Conservation (phyloP, 805 yeast species). For the Candida ulmi region DNA sequence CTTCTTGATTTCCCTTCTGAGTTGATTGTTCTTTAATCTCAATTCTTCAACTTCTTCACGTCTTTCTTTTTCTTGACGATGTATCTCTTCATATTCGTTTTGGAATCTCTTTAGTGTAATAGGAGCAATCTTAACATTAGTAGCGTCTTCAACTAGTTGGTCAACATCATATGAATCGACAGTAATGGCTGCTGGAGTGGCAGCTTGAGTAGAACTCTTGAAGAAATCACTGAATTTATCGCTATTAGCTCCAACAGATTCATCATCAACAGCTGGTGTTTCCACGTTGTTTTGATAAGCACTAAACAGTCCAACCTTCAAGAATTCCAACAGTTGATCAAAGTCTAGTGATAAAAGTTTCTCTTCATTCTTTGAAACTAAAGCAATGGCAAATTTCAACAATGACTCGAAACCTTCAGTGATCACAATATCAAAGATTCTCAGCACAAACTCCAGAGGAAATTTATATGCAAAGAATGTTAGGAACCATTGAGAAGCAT, state of each 20-base stretch:
- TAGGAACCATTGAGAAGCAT: conserved; percentile 96
- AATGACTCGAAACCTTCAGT: conserved; percentile 90
- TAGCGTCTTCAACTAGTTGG: conserved; percentile 72
- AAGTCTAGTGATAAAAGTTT: conserved; percentile 57
- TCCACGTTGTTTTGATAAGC: conserved; percentile 44
- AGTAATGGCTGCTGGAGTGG: conserved; percentile 9
- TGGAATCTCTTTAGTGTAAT: conserved; percentile 63
- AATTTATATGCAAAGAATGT: conserved; percentile 94
- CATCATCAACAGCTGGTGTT: conserved; percentile 14
- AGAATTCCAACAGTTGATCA: conserved; percentile 69
- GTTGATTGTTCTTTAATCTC: conserved; percentile 60
- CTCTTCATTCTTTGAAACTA: conserved; percentile 65
- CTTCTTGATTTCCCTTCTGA: conserved; percentile 66
- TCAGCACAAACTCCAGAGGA: conserved; percentile 80
- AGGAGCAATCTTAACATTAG: conserved; percentile 69
- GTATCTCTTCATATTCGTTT: conserved; percentile 72
- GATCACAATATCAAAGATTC: conserved; percentile 83
- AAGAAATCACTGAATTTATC: conserved; percentile 9
- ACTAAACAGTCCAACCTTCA: conserved; percentile 77
- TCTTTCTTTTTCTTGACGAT: conserved; percentile 61
- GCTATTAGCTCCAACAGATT: conserved; percentile 24
- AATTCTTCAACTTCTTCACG: conserved; percentile 66
- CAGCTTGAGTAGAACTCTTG: conserved; percentile 4
- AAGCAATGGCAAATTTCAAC: conserved; percentile 75
- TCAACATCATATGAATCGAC: conserved; percentile 53